phyloP scores from a whole-genome alignment of 1,139 yeast species.

The Yamadazyma oceani region DNA sequence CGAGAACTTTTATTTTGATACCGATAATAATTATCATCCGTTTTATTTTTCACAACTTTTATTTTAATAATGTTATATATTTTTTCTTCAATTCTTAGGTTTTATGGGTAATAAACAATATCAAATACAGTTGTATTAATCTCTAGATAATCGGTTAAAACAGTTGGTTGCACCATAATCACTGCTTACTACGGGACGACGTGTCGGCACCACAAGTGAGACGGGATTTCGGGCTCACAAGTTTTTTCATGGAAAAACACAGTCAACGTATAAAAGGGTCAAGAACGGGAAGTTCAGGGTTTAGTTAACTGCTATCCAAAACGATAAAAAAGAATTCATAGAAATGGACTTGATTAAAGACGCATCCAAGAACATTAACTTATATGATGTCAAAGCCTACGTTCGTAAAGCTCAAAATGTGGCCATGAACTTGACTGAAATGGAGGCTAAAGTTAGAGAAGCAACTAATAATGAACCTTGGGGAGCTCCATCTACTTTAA shows the following conservation, averaged over 20 bases:
- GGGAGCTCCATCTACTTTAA: conserved; percentile 94
- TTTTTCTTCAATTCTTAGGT: no score
- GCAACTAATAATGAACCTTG: conserved; percentile 99
- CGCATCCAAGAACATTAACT: conserved; percentile 75
- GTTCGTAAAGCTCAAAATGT: conserved; percentile 98
- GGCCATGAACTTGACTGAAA: conserved; percentile 90
- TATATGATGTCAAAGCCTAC: conserved; percentile 95
- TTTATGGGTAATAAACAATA: no score
- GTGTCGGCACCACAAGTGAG: no score
- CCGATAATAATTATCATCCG: not conserved
- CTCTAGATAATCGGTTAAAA: no score
- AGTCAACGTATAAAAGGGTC: not conserved
- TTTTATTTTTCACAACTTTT: not conserved
- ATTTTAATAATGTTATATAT: no score
- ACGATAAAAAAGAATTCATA: not conserved
- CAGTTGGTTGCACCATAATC: no score
- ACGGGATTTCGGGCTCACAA: not conserved
- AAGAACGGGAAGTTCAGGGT: no score
- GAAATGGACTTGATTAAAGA: conserved; percentile 67
- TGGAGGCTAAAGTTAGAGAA: conserved; percentile 95
- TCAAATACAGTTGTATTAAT: no score
- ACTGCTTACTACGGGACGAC: no score
- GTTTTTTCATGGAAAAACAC: not conserved
- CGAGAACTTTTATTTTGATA: not conserved
- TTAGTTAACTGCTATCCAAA: no score